These are phyloP conservation scores for Chytriomyces sp. DNA, from an alignment of 192 early-diverging fungal genomes.

Conservation along the genomic window DNA sequence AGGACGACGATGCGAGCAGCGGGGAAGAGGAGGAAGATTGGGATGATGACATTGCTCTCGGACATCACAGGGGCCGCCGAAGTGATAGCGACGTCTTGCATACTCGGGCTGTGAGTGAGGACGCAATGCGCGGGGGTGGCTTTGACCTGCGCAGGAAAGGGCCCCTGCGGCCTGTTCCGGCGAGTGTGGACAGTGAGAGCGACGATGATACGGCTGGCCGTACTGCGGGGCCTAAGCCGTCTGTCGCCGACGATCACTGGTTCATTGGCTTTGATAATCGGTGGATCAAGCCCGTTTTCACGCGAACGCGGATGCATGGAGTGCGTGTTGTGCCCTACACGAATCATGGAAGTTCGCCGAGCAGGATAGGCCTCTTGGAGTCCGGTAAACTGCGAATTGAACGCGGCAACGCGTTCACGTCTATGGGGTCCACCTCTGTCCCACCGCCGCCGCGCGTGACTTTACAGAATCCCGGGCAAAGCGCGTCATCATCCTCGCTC, in stretches of 20 bases:
- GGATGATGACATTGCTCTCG: slow-evolving; percentile 20
- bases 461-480: no score
- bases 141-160: neutral
- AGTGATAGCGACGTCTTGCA: neutral
- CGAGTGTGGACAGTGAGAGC: neutral
- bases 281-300: slow-evolving; percentile 80
- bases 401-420: no score
- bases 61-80: slow-evolving; percentile 14
- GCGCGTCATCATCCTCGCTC: no score
- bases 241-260: slow-evolving; percentile 65
- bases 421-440: no score
- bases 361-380: neutral
- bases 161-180: no score
- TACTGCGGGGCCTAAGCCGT: no score
- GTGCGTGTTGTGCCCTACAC: neutral
- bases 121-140: neutral
- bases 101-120: slow-evolving; percentile 1
- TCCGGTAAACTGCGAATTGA: neutral
- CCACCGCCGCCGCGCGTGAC: no score
- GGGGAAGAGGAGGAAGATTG: slow-evolving; percentile 17
- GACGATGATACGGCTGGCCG: neutral
- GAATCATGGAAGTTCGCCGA: neutral
- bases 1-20: slow-evolving; percentile 22
- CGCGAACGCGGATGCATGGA: slow-evolving; percentile 22
- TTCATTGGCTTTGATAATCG: slow-evolving; percentile 81